Percentiles rank a stretch among this genome's conserved stretches.
phyloP scores from a whole-genome alignment of 495 filamentous ascomycete species.

The Aspergillus affinis region DNA sequence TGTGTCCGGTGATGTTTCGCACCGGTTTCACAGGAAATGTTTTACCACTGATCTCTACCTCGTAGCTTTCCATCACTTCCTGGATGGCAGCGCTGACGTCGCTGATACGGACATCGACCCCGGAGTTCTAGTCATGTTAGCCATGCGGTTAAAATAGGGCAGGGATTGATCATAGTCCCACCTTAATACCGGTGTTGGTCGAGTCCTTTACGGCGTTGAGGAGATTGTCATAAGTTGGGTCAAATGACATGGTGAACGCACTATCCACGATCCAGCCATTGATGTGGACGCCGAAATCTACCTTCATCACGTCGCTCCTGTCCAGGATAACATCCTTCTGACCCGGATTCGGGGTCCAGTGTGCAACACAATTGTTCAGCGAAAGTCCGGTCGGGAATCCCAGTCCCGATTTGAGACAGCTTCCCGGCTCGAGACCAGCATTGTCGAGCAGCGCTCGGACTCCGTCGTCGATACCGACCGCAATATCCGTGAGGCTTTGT shows the following conservation, averaged over 20 bases:
- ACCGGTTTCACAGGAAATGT: constrained; percentile 59
- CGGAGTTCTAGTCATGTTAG: constrained; percentile 46
- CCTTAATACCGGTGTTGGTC: constrained; percentile 60
- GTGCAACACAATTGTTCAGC: constrained; percentile 60
- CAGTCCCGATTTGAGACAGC: constrained; percentile 56
- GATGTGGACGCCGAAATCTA: constrained; percentile 67
- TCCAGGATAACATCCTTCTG: constrained; percentile 56
- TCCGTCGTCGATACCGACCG: constrained; percentile 60
- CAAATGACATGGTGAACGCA: constrained; percentile 63
- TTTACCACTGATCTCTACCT: constrained; percentile 56
- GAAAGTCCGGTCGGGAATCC: constrained; percentile 64
- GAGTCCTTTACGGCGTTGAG: constrained; percentile 61
- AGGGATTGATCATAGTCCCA: constrained; percentile 16
- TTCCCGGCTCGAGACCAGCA: constrained; percentile 57
- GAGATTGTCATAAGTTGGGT: constrained; percentile 61
- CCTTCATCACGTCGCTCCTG: constrained; percentile 62
- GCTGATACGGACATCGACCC: constrained; percentile 60
- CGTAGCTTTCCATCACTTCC: constrained; percentile 68
- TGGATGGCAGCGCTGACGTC: constrained; percentile 64
- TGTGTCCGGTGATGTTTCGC: constrained; percentile 57
- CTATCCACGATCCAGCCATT: constrained; percentile 66
- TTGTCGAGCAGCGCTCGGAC: constrained; percentile 58
- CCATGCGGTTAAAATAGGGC: background rate
- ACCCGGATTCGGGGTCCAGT: constrained; percentile 64
- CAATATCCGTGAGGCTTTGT: constrained; percentile 57